phyloP scores from a whole-genome alignment of 108 stramenopile genomes.

The Nitzschia sp. region DNA sequence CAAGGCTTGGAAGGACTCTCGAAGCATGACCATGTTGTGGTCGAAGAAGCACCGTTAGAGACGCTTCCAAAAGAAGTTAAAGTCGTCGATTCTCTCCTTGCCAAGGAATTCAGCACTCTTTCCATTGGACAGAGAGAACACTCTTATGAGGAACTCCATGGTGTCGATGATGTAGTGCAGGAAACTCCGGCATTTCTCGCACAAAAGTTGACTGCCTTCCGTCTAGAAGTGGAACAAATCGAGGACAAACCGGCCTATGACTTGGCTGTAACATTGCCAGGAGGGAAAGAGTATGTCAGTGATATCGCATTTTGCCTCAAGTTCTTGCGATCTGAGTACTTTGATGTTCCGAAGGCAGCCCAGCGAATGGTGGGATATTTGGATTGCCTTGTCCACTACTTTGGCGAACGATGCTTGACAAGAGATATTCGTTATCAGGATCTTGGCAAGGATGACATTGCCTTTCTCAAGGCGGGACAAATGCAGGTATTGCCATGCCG shows the following conservation, averaged over 20 bases:
- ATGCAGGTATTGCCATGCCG: background rate
- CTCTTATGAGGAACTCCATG: conserved; percentile 25
- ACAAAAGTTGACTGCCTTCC: no score
- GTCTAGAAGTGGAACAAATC: no score
- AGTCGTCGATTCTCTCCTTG: background rate
- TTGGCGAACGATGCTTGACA: conserved; percentile 12
- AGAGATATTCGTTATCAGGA: conserved; percentile 4
- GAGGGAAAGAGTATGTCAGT: conserved; percentile 10
- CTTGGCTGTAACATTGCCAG: no score
- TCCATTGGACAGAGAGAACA: conserved; percentile 23
- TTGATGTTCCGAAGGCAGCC: conserved; percentile 25
- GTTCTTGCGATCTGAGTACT: conserved; percentile 36
- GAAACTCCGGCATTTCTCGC: conserved; percentile 16
- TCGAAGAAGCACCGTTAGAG: no score
- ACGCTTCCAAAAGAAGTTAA: no score
- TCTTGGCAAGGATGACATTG: conserved; percentile 13
- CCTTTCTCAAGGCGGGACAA: background rate
- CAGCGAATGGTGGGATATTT: conserved; percentile 9
- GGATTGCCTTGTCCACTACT: conserved; percentile 15
- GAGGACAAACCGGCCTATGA: no score
- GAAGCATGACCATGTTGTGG: no score
- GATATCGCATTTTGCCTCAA: background rate
- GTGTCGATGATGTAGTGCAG: conserved; percentile 10
- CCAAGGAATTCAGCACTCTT: conserved; percentile 10
- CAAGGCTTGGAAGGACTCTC: no score